Evolutionary conservation across 768 basidiomycete species (phyloP), one percentile per base, ranked within the genome.

Genomic region (Mycena venus): DNA sequence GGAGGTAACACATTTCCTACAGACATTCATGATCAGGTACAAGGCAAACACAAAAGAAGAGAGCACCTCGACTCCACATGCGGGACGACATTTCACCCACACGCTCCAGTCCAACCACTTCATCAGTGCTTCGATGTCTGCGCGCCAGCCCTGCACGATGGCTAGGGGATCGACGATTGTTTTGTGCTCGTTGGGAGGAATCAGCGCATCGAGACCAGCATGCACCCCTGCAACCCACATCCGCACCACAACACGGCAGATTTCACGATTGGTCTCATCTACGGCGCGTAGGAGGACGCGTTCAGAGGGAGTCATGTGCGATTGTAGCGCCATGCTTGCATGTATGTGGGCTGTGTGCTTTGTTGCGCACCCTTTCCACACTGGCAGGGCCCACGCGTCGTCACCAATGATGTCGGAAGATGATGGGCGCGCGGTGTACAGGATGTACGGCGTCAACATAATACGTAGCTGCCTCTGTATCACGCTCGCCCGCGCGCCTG

Each of bases 291-390:
- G 71, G 27, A 86, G 75, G 29, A 82, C 31, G 0, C 27, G 63
- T 72, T 86, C 84, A 6, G 82, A 80, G 27, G 68, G n/a, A 0
- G 83, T 81, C 73, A 85, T 71, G 2, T 53, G 42, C n/a, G 61
- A 27, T 44, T 14, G 27, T 40, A 62, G 44, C 29, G 3, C 17
- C 3, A 14, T n/a, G 47, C 23, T 36, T 4, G 47, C 27, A 23
- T 69, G 68, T 32, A 70, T 62, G 12, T 70, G 49, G 25, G 34
- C 68, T 3, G 59, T 70, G 14, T 70, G 68, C 25, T 23, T 31
- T 15, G 79, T 84, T 21, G 81, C 77, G 61, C 85, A 86, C 5
- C 65, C 49, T 29, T 74, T 72, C 73, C 79, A 85, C 17, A 84
- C 73, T 0, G 83, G 83, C 4, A 36, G 47, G 6, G 83, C 77